Base-by-base conservation (phyloP, 208 protist genomes). In the Giardia duodenalis region DNA sequence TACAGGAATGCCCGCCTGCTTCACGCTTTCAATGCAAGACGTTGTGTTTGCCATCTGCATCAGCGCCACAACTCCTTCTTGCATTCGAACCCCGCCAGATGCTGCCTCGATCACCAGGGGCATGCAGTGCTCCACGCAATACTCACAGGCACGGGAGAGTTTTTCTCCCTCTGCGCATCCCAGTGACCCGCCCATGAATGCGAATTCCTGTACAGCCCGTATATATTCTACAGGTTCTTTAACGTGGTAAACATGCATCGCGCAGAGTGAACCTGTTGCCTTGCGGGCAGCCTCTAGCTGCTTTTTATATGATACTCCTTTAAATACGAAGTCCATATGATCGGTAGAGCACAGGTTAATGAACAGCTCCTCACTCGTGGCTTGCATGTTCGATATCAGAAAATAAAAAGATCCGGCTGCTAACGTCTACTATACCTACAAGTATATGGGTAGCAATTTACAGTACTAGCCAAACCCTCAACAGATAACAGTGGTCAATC, bases 111-210 rank as follows among this genome's bases (percentile, higher is more conserved):
- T 76, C 39, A 95, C 57, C 30, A 95, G 88, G 1, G 94, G 94
- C 4, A 95, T 0, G 45, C 39, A 10, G 30, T 95, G 86, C 42
- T 10, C 43, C 30, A 22, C 93, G 22, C 93, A 94, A 39, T 95
- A 88, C 0, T 95, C 94, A 87, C 95, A 94, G 2, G 92, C 93
- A 0, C 43, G 42, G 1, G 1, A 44, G 39, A 95, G 47, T 88
- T 95, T 95, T 57, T 95, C 48, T 44, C 94, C 94, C 90, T 95
- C 94, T 47, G 94, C 94, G 86, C 94, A 95, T 2, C 94, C 94
- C 10, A 95, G 47, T 39, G 94, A 91, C 1, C 88, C 88, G 47
- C 88, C 88, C 1, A 91, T 2, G 44, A 91, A 91, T n/a, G 44
- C 1, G n/a, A 91, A 91, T 4, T 67, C n/a, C 2, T 47, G 45